A percentile compares a stretch with the other conserved stretches of the same genome.
Evolutionary conservation across 2,329 filamentous ascomycete genomes (phyloP).

Genomic region (Aspergillus fijiensis): DNA sequence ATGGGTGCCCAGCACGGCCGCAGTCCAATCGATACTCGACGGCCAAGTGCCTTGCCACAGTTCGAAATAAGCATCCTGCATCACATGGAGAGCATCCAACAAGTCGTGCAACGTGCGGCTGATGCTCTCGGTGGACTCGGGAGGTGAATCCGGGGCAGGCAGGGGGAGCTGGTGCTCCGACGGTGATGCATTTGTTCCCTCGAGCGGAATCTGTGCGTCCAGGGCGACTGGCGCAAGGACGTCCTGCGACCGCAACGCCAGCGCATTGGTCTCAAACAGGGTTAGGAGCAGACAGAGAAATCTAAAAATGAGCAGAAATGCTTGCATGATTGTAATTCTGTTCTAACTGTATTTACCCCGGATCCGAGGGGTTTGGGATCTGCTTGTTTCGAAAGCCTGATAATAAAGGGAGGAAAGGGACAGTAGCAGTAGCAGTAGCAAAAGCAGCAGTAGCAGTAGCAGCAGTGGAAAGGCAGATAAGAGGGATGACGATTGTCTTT

Average conservation of each 20-base stretch:
- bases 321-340: conserved; percentile 9
- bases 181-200: conserved; percentile 8
- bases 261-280: conserved; percentile 26
- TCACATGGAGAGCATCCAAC: conserved; percentile 65
- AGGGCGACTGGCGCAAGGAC: conserved; percentile 17
- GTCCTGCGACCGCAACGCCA: conserved; percentile 32
- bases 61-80: conserved; percentile 78
- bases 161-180: conserved; percentile 14
- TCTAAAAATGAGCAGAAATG: conserved; percentile 21
- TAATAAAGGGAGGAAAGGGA: not conserved
- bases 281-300: conserved; percentile 25
- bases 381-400: not conserved
- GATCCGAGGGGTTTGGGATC: not conserved
- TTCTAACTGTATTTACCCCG: conserved; percentile 3
- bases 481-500: not conserved
- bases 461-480: not conserved
- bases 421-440: not conserved
- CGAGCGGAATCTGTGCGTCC: conserved; percentile 14
- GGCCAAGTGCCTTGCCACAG: conserved; percentile 81
- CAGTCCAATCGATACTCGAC: conserved; percentile 87
- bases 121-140: conserved; percentile 16
- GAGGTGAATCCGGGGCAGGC: conserved; percentile 19
- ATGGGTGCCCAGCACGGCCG: conserved; percentile 78
- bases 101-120: conserved; percentile 42
- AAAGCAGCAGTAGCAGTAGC: not conserved